These are phyloP conservation scores for Ceratocystis variospora DNA, from an alignment of 2,329 filamentous ascomycete genomes.

Conservation along the genomic window DNA sequence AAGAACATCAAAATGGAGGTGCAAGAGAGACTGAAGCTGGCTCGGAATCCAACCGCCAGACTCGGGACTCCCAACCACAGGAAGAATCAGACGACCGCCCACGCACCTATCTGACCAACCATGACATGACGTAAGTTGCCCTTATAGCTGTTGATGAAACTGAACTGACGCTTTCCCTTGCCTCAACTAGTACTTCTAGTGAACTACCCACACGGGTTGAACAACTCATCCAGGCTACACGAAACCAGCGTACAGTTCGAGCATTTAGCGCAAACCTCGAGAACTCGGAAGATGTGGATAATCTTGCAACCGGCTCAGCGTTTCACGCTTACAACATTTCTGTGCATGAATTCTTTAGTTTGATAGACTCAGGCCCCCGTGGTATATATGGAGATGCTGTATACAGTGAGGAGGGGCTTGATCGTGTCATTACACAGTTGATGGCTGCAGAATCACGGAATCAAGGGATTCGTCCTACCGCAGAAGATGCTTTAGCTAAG, in stretches of 20 bases:
- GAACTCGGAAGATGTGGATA: background rate
- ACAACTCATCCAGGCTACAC: background rate
- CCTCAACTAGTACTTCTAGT: background rate
- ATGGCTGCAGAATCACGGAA: constrained; percentile 71
- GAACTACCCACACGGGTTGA: background rate
- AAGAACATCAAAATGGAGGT: background rate
- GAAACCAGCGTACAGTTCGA: background rate
- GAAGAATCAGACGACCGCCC: background rate
- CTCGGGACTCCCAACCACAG: background rate
- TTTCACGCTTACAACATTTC: background rate
- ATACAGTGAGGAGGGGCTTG: constrained; percentile 79
- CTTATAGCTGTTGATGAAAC: background rate
- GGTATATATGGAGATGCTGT: constrained; percentile 58
- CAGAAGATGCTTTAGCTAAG: constrained; percentile 56
- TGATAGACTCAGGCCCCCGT: background rate
- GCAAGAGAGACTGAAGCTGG: background rate
- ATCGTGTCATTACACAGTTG: constrained; percentile 72
- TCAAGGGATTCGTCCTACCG: constrained; percentile 70
- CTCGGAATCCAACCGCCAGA: background rate
- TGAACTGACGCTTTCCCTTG: background rate
- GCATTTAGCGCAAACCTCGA: background rate
- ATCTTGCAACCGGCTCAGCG: background rate
- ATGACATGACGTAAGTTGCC: background rate
- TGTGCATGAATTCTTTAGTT: background rate
- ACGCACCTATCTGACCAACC: background rate